phyloP scores from a whole-genome alignment of 305 asterid genomes.

The Caryopteris hybrid region DNA sequence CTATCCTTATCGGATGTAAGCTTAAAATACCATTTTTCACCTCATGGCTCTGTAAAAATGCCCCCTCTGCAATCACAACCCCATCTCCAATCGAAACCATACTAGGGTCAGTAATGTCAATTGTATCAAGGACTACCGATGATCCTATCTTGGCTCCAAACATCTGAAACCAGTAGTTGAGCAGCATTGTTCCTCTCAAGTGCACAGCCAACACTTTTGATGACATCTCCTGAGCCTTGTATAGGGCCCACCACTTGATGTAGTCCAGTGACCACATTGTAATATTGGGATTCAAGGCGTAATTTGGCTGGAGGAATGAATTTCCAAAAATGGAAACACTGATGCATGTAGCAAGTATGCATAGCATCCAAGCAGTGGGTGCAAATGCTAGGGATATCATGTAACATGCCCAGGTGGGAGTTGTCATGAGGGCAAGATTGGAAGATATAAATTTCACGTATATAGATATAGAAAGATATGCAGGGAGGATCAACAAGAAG shows the following conservation, averaged over 20 bases:
- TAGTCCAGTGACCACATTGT: slow-evolving; percentile 66
- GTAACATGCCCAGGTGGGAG: slow-evolving; percentile 36
- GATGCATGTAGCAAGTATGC: slow-evolving; percentile 62
- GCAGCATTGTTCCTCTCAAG: slow-evolving; percentile 66
- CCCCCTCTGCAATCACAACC: slow-evolving; percentile 63
- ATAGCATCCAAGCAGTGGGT: slow-evolving; percentile 60
- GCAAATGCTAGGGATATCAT: slow-evolving; percentile 38
- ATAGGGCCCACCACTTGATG: slow-evolving; percentile 79
- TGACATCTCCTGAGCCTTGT: slow-evolving; percentile 71
- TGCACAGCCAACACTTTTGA: slow-evolving; percentile 73
- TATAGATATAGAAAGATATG: slow-evolving; percentile 37
- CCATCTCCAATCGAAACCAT: slow-evolving; percentile 65
- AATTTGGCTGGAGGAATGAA: slow-evolving; percentile 70
- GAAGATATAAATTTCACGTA: slow-evolving; percentile 30
- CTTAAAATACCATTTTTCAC: slow-evolving; percentile 53
- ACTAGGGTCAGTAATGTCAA: slow-evolving; percentile 75
- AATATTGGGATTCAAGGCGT: slow-evolving; percentile 46
- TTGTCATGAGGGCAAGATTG: slow-evolving; percentile 6
- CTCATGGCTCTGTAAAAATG: slow-evolving; percentile 60
- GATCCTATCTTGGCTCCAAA: slow-evolving; percentile 74
- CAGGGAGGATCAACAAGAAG: slow-evolving; percentile 53
- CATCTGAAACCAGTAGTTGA: slow-evolving; percentile 73
- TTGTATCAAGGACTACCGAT: slow-evolving; percentile 56
- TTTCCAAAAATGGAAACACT: slow-evolving; percentile 56
- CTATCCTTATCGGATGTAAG: slow-evolving; percentile 57